These are phyloP conservation scores for Clonostachys solani DNA, from an alignment of 2,329 filamentous ascomycete species.

Conservation along the genomic window DNA sequence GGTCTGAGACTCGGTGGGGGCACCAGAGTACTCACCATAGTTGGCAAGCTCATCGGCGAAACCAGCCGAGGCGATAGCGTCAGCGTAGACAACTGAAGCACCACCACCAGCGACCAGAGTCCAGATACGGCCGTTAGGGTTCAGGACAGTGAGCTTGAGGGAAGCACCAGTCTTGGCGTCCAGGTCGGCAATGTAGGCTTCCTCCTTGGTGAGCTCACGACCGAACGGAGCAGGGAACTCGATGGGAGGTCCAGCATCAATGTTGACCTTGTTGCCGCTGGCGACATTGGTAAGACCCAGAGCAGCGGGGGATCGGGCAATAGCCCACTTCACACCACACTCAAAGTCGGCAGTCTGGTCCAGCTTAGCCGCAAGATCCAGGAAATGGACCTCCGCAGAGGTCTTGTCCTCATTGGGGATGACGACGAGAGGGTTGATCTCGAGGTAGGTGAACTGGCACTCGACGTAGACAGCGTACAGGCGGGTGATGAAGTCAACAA, in stretches of 20 bases:
- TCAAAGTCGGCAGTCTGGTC: slow-evolving; percentile 99
- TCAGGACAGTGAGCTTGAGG: slow-evolving; percentile 95
- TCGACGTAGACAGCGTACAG: slow-evolving; percentile 99
- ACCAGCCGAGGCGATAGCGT: slow-evolving; percentile 94
- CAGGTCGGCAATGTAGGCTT: slow-evolving; percentile 97
- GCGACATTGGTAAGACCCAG: slow-evolving; percentile 72
- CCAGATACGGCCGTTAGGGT: slow-evolving; percentile 89
- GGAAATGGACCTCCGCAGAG: slow-evolving; percentile 93
- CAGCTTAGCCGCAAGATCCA: slow-evolving; percentile 96
- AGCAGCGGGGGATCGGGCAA: slow-evolving; percentile 85
- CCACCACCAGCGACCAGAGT: slow-evolving; percentile 98
- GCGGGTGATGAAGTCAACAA: slow-evolving; percentile 98
- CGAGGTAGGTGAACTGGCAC: slow-evolving; percentile 99
- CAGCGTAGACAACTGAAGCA: slow-evolving; percentile 98
- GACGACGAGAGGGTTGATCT: slow-evolving; percentile 98
- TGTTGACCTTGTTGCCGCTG: slow-evolving; percentile 73
- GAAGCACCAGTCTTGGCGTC: slow-evolving; percentile 99
- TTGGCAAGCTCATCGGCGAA: slow-evolving; percentile 97
- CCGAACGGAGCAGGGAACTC: slow-evolving; percentile 99
- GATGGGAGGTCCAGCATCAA: slow-evolving; percentile 96
- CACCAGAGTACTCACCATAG: slow-evolving; percentile 99
- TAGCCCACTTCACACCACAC: slow-evolving; percentile 98
- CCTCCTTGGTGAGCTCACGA: slow-evolving; percentile 97
- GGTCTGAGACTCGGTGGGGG: slow-evolving; percentile 96
- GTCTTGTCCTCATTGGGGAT: slow-evolving; percentile 91